Conservation (phyloP, 805 yeast genomes). For the Barnettozyma vustinii region DNA sequence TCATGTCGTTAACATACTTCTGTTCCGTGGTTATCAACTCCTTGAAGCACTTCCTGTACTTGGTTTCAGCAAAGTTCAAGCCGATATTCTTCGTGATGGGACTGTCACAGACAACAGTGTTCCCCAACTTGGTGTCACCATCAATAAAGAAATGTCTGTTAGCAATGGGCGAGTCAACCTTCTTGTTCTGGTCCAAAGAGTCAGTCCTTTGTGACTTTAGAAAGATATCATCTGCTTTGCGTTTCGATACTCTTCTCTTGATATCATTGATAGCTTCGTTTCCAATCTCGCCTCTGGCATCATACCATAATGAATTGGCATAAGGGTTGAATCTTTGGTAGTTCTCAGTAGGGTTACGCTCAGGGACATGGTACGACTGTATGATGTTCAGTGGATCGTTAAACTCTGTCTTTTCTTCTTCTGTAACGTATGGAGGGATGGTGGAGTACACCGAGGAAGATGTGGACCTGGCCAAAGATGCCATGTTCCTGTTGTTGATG, state of each 20-base stretch:
- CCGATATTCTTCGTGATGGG: slow-evolving; percentile 6
- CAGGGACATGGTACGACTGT: slow-evolving; percentile 20
- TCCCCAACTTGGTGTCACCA: not conserved
- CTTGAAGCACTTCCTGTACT: slow-evolving; percentile 21
- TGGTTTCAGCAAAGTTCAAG: slow-evolving; percentile 6
- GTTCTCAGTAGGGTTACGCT: slow-evolving; percentile 16
- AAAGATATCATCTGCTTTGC: slow-evolving; percentile 7
- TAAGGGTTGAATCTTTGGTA: slow-evolving; percentile 32
- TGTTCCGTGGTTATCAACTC: slow-evolving; percentile 31
- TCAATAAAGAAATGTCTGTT: slow-evolving; percentile 18
- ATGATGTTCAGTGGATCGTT: slow-evolving; percentile 5
- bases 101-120: slow-evolving; percentile 8
- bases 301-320: slow-evolving; percentile 38
- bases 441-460: slow-evolving; percentile 10
- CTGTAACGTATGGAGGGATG: slow-evolving; percentile 4
- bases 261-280: slow-evolving; percentile 31
- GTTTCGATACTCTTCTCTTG: slow-evolving; percentile 18
- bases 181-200: slow-evolving; percentile 20
- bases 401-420: slow-evolving; percentile 1
- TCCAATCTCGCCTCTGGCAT: slow-evolving; percentile 30
- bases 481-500: not conserved
- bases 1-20: slow-evolving; percentile 28
- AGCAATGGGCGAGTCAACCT: slow-evolving; percentile 33
- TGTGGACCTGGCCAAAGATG: not conserved
- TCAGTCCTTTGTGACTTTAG: slow-evolving; percentile 23